A percentile compares a stretch with the other conserved stretches of the same genome.
Evolutionary conservation across 1,284 basidiomycete genomes (phyloP).

Genomic region (Heterobasidion annosum): DNA sequence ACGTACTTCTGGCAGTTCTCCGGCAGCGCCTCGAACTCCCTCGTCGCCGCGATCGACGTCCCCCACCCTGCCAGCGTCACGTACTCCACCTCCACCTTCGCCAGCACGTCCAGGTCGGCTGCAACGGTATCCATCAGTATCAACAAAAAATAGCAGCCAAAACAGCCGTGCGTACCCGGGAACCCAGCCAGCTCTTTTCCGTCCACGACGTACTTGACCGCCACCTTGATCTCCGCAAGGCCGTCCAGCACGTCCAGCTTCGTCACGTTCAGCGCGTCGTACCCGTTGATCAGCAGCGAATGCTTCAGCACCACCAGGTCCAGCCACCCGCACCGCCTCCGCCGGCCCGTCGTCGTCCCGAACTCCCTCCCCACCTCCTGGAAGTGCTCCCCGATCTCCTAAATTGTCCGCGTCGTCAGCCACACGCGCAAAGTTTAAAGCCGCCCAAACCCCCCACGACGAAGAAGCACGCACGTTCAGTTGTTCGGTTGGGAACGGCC

Average conservation of each 20-base stretch:
- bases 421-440: neutral
- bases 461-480: constrained; percentile 56
- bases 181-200: constrained; percentile 79
- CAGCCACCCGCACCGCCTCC: constrained; percentile 94
- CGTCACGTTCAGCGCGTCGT: constrained; percentile 89
- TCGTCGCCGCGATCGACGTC: constrained; percentile 62
- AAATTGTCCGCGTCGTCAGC: neutral
- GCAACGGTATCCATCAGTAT: constrained; percentile 1
- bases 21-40: constrained; percentile 74
- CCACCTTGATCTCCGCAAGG: constrained; percentile 86
- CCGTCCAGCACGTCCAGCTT: constrained; percentile 92
- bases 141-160: constrained; percentile 4
- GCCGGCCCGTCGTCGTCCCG: constrained; percentile 87
- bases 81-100: constrained; percentile 82
- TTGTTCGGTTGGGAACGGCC: constrained; percentile 96
- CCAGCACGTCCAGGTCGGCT: constrained; percentile 84
- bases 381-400: constrained; percentile 80
- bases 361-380: constrained; percentile 94
- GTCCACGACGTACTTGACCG: constrained; percentile 71
- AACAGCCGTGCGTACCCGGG: constrained; percentile 55
- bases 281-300: constrained; percentile 93
- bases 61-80: constrained; percentile 93
- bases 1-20: constrained; percentile 85
- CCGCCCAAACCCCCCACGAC: neutral
- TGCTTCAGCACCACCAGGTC: constrained; percentile 94